These are phyloP conservation scores for Saccharomycopsis fermentans DNA, from an alignment of 805 yeast species.

Conservation along the genomic window DNA sequence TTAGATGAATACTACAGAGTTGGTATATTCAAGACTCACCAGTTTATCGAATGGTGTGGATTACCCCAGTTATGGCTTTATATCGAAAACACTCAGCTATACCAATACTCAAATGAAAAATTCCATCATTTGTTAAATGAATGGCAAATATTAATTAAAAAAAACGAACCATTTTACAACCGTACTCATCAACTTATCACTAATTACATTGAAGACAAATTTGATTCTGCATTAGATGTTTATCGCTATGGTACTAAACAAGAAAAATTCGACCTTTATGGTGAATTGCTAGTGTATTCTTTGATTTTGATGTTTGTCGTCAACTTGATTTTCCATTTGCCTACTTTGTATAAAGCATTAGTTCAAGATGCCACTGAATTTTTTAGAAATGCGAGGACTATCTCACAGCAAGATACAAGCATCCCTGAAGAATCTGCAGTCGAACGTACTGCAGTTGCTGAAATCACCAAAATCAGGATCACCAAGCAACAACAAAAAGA, in stretches of 20 bases:
- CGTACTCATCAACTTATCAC: neutral
- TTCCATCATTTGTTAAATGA: neutral
- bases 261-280: neutral
- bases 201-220: neutral
- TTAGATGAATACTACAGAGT: neutral
- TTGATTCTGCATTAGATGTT: neutral
- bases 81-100: neutral
- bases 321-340: neutral
- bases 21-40: neutral
- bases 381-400: conserved; percentile 1
- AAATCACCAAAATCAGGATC: neutral
- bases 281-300: neutral
- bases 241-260: neutral
- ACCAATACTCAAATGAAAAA: neutral
- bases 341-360: neutral
- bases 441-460: neutral
- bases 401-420: neutral
- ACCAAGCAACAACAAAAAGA: neutral
- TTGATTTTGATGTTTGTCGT: neutral
- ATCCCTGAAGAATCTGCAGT: neutral
- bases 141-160: neutral
- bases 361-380: neutral
- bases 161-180: neutral
- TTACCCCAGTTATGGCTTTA: neutral
- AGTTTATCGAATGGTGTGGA: neutral